Base-by-base conservation (phyloP, 2,329 filamentous ascomycete species). In the Tolypocladium sp. region DNA sequence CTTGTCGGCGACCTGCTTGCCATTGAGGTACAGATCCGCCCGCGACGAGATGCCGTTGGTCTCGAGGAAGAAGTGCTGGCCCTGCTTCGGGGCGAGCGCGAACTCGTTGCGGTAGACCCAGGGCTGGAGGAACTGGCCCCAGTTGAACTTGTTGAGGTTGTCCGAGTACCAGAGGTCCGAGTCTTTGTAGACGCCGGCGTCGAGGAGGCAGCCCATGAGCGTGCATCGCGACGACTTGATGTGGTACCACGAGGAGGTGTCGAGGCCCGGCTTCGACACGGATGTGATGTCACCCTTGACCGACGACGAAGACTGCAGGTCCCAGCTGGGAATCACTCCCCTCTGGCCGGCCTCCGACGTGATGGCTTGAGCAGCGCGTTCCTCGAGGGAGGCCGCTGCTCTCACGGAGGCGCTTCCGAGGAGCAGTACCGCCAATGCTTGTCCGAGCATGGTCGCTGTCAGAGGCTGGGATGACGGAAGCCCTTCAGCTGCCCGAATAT, bases 51-150 rank as follows among this genome's bases (percentile, higher is more conserved):
- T 83, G 5, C 84, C 84, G 61, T 87, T 75, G 0, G 83, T 86
- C 40, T 79, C 71, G 2, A 87, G 71, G 35, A 81, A 74, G 62
- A 78, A 82, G 63, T 84, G 78, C 40, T 75, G 69, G 2, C 65
- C 64, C 41, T 62, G 53, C 5, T 41, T 69, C 70, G 0, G 67
- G 37, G 2, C 63, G 2, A 84, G 63, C 0, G 62, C 60, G 58
- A 85, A 81, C 60, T 85, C 80, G 44, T 79, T 71, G 15, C 83
- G 76, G 63, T 86, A 87, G 30, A 85, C 66, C 83, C 84, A 87
- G 0, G 83, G 81, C 0, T 79, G 75, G 1, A 71, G 67, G 59
- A 86, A 87, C 51, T 76, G 76, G 2, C 71, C 68, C 17, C 69
- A 64, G 56, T 83, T 74, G 41, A 84, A 76, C 57, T 41, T 38